Percentiles rank a stretch among this genome's conserved stretches.
phyloP scores from a whole-genome alignment of 2,329 filamentous ascomycete genomes.

The Aspergillus sp. region DNA sequence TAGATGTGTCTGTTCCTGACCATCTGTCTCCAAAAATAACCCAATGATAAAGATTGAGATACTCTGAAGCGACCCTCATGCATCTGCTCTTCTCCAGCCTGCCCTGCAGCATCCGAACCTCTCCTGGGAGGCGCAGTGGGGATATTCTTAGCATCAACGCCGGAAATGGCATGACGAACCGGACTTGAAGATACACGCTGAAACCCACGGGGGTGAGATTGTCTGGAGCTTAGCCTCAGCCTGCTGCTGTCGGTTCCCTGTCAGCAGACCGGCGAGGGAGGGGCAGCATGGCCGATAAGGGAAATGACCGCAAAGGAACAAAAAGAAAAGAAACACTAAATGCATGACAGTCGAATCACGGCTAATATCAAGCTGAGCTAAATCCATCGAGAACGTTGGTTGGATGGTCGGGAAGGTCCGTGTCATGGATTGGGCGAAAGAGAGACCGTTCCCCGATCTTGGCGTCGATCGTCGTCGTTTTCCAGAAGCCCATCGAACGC shows the following conservation, averaged over 20 bases:
- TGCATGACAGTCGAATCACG: neutral
- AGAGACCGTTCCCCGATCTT: neutral
- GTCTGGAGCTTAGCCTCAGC: neutral
- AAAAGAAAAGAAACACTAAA: neutral
- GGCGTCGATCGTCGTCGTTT: slow-evolving; percentile 2
- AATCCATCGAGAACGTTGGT: too few species aligned
- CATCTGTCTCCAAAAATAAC: too few species aligned
- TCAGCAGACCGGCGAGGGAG: slow-evolving; percentile 9
- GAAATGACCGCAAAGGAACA: neutral
- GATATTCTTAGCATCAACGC: slow-evolving; percentile 11
- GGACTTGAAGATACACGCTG: neutral
- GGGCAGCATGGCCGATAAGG: neutral
- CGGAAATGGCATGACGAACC: neutral
- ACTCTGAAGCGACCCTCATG: too few species aligned
- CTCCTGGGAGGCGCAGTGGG: slow-evolving; percentile 8
- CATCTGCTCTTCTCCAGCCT: neutral
- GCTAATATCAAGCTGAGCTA: neutral
- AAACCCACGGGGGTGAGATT: neutral
- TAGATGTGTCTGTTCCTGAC: too few species aligned
- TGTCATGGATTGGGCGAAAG: neutral
- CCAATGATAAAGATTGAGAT: too few species aligned
- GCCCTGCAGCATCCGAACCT: neutral
- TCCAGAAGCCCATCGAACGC: slow-evolving; percentile 17
- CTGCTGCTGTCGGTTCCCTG: neutral
- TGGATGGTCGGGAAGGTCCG: neutral